Evolutionary conservation across 1,139 yeast genomes (phyloP).

Genomic region (Candida glucosophila): DNA sequence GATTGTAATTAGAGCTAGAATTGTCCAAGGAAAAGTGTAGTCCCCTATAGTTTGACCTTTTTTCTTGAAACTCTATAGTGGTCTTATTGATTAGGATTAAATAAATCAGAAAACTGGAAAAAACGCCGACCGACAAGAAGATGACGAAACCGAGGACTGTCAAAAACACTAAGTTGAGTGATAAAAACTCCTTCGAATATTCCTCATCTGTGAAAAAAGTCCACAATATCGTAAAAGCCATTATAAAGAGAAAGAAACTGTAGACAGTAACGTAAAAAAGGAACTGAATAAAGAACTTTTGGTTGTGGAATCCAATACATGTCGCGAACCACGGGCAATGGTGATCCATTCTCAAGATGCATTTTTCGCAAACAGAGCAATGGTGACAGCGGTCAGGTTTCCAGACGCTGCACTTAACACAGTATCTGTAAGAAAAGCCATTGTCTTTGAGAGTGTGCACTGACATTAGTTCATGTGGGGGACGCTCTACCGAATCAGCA

Average conservation of each 20-base stretch:
- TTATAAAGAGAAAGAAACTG: slow-evolving; percentile 30
- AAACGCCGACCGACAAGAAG: slow-evolving; percentile 50
- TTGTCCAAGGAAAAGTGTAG: slow-evolving; percentile 24
- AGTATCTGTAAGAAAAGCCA: slow-evolving; percentile 7
- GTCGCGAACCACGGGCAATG: slow-evolving; percentile 96
- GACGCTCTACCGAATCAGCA: slow-evolving; percentile 6
- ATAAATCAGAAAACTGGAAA: slow-evolving; percentile 53
- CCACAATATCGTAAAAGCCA: slow-evolving; percentile 36
- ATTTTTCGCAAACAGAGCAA: slow-evolving; percentile 63
- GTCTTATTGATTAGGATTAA: slow-evolving; percentile 59
- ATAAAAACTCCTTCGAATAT: slow-evolving; percentile 33
- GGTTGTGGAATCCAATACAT: slow-evolving; percentile 60
- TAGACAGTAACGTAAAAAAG: slow-evolving; percentile 47
- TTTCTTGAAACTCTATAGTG: slow-evolving; percentile 69
- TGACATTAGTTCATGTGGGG: slow-evolving; percentile 11
- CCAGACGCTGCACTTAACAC: slow-evolving; percentile 74
- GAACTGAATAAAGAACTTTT: slow-evolving; percentile 73
- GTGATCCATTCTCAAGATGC: slow-evolving; percentile 79
- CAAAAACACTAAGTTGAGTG: slow-evolving; percentile 53
- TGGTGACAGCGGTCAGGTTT: slow-evolving; percentile 95
- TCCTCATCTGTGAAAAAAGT: slow-evolving; percentile 40
- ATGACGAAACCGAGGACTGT: slow-evolving; percentile 56
- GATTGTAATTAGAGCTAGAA: slow-evolving; percentile 18
- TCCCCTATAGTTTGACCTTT: slow-evolving; percentile 32
- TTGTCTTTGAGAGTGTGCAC: slow-evolving; percentile 10